A percentile compares a stretch with the other conserved stretches of the same genome.
Conservation (phyloP, 2,329 filamentous ascomycete species). For the Dactylella cylindrospora region DNA sequence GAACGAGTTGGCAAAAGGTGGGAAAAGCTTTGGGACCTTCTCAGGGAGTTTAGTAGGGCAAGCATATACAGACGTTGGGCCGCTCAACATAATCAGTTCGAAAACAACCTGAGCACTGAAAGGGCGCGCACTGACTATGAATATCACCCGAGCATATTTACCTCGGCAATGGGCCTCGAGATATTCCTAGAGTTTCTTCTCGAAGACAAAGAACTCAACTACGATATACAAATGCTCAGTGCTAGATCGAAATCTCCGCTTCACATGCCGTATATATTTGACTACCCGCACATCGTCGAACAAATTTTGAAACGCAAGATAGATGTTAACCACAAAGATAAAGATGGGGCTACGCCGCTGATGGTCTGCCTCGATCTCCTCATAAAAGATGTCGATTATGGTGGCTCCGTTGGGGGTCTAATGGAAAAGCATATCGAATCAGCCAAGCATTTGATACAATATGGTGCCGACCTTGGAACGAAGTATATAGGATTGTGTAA, state of each 20-base stretch:
- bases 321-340: neutral
- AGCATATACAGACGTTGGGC: slow-evolving; percentile 3
- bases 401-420: too few species aligned
- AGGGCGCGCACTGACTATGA: too few species aligned
- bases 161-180: neutral
- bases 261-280: slow-evolving; percentile 3
- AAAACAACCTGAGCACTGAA: neutral
- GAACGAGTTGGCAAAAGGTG: slow-evolving; percentile 21
- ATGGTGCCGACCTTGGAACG: too few species aligned
- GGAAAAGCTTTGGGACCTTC: slow-evolving; percentile 8
- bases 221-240: slow-evolving; percentile 2
- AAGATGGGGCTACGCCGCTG: neutral
- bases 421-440: too few species aligned
- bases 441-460: too few species aligned
- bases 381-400: too few species aligned
- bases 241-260: neutral
- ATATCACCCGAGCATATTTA: slow-evolving; percentile 5
- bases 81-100: slow-evolving; percentile 9
- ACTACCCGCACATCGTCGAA: neutral
- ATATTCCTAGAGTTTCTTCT: slow-evolving; percentile 26
- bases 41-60: slow-evolving; percentile 7
- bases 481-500: too few species aligned
- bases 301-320: too few species aligned
- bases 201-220: slow-evolving; percentile 9
- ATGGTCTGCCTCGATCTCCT: neutral